Evolutionary conservation across 768 basidiomycete species (phyloP).

Genomic region (Termitomyces sp.): DNA sequence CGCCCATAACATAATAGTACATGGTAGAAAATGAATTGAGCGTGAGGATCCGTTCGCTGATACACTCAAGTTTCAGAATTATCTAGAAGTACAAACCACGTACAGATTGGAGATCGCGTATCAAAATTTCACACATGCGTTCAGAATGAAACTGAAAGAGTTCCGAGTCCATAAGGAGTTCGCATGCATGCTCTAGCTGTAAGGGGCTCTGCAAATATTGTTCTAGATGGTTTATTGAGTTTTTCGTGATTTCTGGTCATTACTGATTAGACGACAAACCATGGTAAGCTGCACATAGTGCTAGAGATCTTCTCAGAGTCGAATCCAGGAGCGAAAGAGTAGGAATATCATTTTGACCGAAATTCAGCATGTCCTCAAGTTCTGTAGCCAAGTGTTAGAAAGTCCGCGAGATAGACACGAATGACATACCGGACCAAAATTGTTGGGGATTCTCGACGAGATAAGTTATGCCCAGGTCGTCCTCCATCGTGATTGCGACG

Average conservation of each 20-base stretch:
- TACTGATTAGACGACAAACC: conserved; percentile 48
- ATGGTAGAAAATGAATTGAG: conserved; percentile 74
- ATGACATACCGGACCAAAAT: conserved; percentile 81
- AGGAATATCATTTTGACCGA: conserved; percentile 59
- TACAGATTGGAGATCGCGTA: conserved; percentile 67
- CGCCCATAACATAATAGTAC: conserved; percentile 76
- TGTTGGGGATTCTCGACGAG: conserved; percentile 81
- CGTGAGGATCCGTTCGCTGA: conserved; percentile 84
- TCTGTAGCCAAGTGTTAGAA: conserved; percentile 44
- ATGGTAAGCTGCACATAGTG: conserved; percentile 83
- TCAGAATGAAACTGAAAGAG: conserved; percentile 91
- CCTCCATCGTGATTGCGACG: conserved; percentile 46
- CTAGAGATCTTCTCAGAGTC: conserved; percentile 70
- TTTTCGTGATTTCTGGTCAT: too few species aligned
- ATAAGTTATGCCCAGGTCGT: conserved; percentile 78
- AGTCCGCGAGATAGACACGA: conserved; percentile 2
- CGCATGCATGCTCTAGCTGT: conserved; percentile 83
- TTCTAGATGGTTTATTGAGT: conserved; percentile 47
- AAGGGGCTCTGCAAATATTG: conserved; percentile 80
- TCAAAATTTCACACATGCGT: conserved; percentile 80
- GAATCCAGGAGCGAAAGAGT: conserved; percentile 78
- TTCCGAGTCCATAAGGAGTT: conserved; percentile 75
- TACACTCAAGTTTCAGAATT: conserved; percentile 10
- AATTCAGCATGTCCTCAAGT: conserved; percentile 75
- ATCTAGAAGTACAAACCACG: conserved; percentile 23